phyloP scores from a whole-genome alignment of 352 stramenopile genomes.

The Phytophthora foliorum region DNA sequence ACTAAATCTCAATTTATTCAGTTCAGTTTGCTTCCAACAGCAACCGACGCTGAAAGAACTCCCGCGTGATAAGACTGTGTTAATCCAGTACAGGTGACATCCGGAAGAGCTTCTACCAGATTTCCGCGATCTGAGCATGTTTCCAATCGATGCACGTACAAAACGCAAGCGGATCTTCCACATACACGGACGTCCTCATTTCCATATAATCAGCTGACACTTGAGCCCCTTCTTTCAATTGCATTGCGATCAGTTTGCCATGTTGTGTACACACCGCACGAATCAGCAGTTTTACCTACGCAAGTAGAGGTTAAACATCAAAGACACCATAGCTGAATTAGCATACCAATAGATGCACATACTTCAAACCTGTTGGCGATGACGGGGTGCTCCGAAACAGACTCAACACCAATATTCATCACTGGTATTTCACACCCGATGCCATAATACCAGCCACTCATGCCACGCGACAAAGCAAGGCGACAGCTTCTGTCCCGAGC shows the following conservation, averaged over 20 bases:
- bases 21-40: background rate
- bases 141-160: conserved; percentile 32
- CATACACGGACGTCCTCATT: conserved; percentile 11
- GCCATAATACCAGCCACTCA: background rate
- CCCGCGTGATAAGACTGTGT: too few relatives aligned
- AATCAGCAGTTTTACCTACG: background rate
- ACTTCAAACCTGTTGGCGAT: background rate
- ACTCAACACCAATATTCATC: background rate
- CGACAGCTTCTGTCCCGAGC: conserved; percentile 2
- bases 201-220: conserved; percentile 4
- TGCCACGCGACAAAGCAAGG: conserved; percentile 1
- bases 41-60: background rate
- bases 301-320: background rate
- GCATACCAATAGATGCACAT: background rate
- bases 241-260: background rate
- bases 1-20: background rate
- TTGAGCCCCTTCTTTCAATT: conserved; percentile 1
- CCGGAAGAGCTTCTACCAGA: background rate
- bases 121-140: conserved; percentile 7
- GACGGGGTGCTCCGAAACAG: background rate
- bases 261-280: background rate
- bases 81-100: background rate
- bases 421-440: background rate
- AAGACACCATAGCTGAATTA: background rate
- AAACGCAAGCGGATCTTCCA: conserved; percentile 3